Base-by-base conservation (phyloP, 2,329 filamentous ascomycete genomes). In the Trichoderma harzianum region DNA sequence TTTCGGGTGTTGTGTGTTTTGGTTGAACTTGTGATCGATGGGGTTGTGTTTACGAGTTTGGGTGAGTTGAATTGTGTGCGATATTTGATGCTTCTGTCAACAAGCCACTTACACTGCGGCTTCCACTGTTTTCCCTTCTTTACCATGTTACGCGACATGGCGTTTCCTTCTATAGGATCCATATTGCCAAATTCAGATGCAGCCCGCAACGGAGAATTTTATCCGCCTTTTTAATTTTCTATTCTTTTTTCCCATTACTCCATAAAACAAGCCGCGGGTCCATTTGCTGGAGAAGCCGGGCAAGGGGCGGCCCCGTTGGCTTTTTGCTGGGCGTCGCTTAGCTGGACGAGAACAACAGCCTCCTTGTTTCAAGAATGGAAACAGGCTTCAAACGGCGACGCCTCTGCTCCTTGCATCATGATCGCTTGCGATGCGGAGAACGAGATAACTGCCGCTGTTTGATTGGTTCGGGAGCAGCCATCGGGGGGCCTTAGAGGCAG, bases 311-410 rank as follows among this genome's bases (percentile, higher is more conserved):
- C n/a, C 47, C 47, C 21, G 21, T 21, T 51, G 43, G n/a, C 11
- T 39, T 61, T 16, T 26, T 43, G 39, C 39, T 43, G 16, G 34
- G 47, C 43, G n/a, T 55, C 61, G 61, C 61, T 64, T 64, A 69
- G 34, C 67, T 32, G 39, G 67, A 58, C 55, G 55, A 30, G 28
- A 60, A 34, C 55, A 60, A 60, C 28, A 60, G 57, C 57, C 57
- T 60, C 57, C 57, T 60, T 60, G 57, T 79, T 79, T 79, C 76
- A 75, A 79, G 74, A 73, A 74, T 76, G 74, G 58, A 62, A 62
- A 34, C 69, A 34, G 47, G 34, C 66, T 76, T 77, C 76, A 78
- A 80, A 80, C 76, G 12, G n/a, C 57, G 8, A 67, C 47, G 21
- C 21, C 47, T 16, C 36, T 53, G 43, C 64, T 68, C 70, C 70